Conservation (phyloP, 768 basidiomycete genomes). For the Lentinula edodes region DNA sequence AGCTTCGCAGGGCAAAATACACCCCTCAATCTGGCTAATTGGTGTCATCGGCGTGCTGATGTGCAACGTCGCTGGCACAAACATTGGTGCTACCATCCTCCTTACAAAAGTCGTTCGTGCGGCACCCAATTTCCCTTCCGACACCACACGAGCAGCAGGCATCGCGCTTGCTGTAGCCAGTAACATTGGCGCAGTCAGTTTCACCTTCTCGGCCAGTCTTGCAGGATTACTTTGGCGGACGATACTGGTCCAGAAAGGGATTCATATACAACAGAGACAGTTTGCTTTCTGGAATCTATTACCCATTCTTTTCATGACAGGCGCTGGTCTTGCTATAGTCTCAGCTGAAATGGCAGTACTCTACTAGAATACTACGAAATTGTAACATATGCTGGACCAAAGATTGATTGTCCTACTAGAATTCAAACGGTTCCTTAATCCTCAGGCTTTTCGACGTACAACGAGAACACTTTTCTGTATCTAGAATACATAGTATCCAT, state of each 20-base stretch:
- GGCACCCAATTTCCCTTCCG: slow-evolving; percentile 28
- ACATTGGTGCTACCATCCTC: slow-evolving; percentile 85
- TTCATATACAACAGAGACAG: slow-evolving; percentile 48
- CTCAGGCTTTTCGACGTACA: no score
- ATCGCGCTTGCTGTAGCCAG: slow-evolving; percentile 79
- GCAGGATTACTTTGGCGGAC: slow-evolving; percentile 82
- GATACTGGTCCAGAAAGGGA: slow-evolving; percentile 71
- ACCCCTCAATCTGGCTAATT: slow-evolving; percentile 48
- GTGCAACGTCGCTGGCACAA: slow-evolving; percentile 73
- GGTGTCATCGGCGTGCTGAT: slow-evolving; percentile 57
- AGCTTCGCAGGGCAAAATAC: slow-evolving; percentile 25
- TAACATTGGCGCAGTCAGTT: slow-evolving; percentile 88
- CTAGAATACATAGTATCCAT: no score
- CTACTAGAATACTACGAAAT: slow-evolving; percentile 13
- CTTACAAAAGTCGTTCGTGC: slow-evolving; percentile 73
- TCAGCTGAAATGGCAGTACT: slow-evolving; percentile 70
- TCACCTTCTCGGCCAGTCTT: slow-evolving; percentile 83
- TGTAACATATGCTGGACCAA: neutral
- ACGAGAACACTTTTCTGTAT: no score
- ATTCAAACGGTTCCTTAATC: no score
- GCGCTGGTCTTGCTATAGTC: slow-evolving; percentile 62
- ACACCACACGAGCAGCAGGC: slow-evolving; percentile 48
- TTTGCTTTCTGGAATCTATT: slow-evolving; percentile 74
- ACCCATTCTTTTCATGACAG: slow-evolving; percentile 61
- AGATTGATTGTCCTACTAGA: no score